Conservation (phyloP, 2,329 filamentous ascomycete genomes). For the Pestalotiopsis sp. region DNA sequence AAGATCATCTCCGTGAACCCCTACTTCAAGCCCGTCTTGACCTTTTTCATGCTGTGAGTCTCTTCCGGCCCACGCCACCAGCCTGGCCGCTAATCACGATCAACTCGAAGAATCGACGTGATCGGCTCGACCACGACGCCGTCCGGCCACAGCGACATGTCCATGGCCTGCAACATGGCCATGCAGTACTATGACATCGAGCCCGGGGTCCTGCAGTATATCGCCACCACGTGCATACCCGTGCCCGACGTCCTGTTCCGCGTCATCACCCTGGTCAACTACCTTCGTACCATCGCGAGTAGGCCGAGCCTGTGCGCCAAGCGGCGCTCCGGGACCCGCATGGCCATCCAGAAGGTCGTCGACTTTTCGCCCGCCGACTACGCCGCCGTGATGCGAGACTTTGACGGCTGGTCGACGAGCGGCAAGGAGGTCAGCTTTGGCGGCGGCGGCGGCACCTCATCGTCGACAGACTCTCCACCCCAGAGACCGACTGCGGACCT, state of each 20-base stretch:
- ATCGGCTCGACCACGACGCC: constrained; percentile 16
- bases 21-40: constrained; percentile 17
- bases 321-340: constrained; percentile 13
- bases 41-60: constrained; percentile 16
- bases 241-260: constrained; percentile 17
- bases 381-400: constrained; percentile 14
- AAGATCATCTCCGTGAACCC: constrained; percentile 14
- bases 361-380: constrained; percentile 14
- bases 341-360: constrained; percentile 15
- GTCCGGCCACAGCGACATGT: constrained; percentile 13
- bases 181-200: constrained; percentile 17
- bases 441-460: neutral
- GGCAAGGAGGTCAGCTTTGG: constrained; percentile 15
- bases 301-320: neutral
- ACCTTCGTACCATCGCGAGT: constrained; percentile 13
- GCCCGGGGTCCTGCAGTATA: constrained; percentile 11
- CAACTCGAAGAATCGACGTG: constrained; percentile 13
- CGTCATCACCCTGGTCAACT: constrained; percentile 17
- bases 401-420: constrained; percentile 13
- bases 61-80: neutral
- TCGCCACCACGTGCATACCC: constrained; percentile 14
- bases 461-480: neutral
- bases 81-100: neutral
- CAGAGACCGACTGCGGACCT: neutral
- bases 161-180: constrained; percentile 15